Conservation (phyloP, 495 filamentous ascomycete genomes). For the Penicillium samsonianum region DNA sequence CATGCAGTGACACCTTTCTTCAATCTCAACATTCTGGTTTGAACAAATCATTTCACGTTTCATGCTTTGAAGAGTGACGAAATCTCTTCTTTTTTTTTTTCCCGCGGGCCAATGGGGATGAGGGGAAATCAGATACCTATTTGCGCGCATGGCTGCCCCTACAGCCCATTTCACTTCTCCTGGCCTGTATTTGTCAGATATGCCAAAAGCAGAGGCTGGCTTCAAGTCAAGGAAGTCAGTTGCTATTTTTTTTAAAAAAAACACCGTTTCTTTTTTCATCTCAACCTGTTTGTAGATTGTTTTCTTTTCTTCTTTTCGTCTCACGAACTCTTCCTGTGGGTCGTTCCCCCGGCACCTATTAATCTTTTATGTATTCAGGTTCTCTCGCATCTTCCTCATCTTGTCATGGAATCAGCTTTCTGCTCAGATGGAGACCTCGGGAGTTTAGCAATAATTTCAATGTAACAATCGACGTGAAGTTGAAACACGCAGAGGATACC, state of each 20-base stretch:
- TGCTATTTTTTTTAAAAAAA: not conserved
- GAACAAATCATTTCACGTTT: constrained; percentile 19
- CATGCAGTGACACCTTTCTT: not conserved
- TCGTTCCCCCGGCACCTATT: not conserved
- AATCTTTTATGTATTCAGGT: not conserved
- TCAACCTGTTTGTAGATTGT: not conserved
- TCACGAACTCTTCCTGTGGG: not conserved
- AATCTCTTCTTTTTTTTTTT: constrained; percentile 22
- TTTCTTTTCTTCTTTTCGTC: not conserved
- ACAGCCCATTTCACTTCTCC: constrained; percentile 4
- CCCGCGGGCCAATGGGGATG: constrained; percentile 21
- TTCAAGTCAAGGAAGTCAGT: constrained; percentile 1
- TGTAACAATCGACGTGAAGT: not conserved
- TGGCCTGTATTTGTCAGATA: not conserved
- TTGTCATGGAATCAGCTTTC: not conserved
- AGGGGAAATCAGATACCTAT: constrained; percentile 38
- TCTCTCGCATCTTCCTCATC: not conserved
- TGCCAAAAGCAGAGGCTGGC: not conserved
- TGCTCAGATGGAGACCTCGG: not conserved
- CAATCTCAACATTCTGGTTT: not conserved
- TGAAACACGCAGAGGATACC: constrained; percentile 11
- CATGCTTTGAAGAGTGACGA: constrained; percentile 37
- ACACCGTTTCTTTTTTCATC: not conserved
- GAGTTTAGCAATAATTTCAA: not conserved
- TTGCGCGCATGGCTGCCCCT: constrained; percentile 15